phyloP scores from a whole-genome alignment of 75 land plant species.

The Pinus albicaulis region DNA sequence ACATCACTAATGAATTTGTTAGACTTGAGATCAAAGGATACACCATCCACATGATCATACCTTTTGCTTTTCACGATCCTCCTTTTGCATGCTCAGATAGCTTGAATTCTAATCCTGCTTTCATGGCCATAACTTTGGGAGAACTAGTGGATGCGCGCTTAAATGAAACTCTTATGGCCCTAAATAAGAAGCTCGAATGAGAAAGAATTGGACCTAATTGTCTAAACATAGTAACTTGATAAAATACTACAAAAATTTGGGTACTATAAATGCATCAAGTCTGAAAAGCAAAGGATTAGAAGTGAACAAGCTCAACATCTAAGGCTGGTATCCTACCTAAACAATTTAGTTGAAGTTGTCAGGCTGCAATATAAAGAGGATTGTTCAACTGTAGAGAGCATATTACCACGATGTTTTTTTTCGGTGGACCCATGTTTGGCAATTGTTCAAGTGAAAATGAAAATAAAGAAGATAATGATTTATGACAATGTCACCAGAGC shows the following conservation, averaged over 20 bases:
- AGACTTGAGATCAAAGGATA: not conserved
- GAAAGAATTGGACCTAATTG: slow-evolving; percentile 9
- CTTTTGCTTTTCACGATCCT: not conserved
- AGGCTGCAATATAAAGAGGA: not conserved
- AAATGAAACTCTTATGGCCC: slow-evolving; percentile 10
- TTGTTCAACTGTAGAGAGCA: not conserved
- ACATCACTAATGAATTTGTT: not conserved
- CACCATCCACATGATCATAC: not conserved
- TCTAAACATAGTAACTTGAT: slow-evolving; percentile 14
- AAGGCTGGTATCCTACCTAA: not conserved
- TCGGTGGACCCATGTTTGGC: not conserved
- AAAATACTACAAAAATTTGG: not conserved
- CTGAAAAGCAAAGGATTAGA: not conserved
- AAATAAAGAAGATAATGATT: not conserved
- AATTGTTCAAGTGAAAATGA: not conserved
- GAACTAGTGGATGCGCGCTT: slow-evolving; percentile 1
- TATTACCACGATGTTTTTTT: slow-evolving; percentile 2
- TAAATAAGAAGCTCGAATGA: slow-evolving; percentile 26
- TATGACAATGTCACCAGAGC: not conserved
- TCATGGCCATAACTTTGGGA: not conserved
- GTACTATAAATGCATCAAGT: not conserved
- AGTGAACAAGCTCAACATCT: not conserved
- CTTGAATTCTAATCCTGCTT: not conserved
- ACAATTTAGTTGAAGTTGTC: not conserved
- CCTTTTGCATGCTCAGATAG: not conserved